These are phyloP conservation scores for Eutypella sp. DNA, from an alignment of 2,329 filamentous ascomycete species.

Conservation along the genomic window DNA sequence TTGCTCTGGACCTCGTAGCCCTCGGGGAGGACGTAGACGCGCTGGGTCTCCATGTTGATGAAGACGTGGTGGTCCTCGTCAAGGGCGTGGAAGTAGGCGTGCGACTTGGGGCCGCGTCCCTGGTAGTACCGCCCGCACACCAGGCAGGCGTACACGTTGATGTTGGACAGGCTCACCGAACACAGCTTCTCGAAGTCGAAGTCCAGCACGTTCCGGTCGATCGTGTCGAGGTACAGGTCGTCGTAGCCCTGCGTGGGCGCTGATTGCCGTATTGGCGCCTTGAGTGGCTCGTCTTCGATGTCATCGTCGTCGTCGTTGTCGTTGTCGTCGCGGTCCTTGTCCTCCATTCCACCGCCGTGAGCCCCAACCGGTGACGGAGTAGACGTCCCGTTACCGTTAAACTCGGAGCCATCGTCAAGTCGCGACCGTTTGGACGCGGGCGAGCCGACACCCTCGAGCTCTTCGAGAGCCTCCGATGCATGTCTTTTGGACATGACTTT, in stretches of 20 bases:
- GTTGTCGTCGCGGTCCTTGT: constrained; percentile 26
- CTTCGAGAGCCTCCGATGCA: constrained; percentile 56
- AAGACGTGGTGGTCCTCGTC: constrained; percentile 96
- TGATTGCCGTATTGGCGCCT: constrained; percentile 60
- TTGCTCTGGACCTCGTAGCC: constrained; percentile 95
- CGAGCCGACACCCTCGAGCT: constrained; percentile 48
- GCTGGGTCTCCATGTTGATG: constrained; percentile 93
- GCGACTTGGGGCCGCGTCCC: constrained; percentile 85
- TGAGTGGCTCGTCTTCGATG: constrained; percentile 31
- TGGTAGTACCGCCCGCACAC: constrained; percentile 98
- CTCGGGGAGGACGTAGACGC: constrained; percentile 87
- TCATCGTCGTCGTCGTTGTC: constrained; percentile 36
- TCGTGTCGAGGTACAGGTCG: constrained; percentile 96
- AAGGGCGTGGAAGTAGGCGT: constrained; percentile 95
- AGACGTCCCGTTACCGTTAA: constrained; percentile 26
- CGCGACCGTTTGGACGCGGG: constrained; percentile 57
- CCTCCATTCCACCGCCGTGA: constrained; percentile 19
- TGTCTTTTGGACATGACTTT: constrained; percentile 53
- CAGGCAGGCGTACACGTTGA: constrained; percentile 97
- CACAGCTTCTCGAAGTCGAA: constrained; percentile 99
- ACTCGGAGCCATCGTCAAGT: constrained; percentile 39
- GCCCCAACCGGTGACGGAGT: constrained; percentile 16
- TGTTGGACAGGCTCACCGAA: constrained; percentile 91
- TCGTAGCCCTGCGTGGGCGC: constrained; percentile 84
- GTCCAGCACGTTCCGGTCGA: constrained; percentile 86